Evolutionary conservation across 345 rosid species (phyloP), one percentile per base, ranked within the genome.

Genomic region (Geranium brycei): DNA sequence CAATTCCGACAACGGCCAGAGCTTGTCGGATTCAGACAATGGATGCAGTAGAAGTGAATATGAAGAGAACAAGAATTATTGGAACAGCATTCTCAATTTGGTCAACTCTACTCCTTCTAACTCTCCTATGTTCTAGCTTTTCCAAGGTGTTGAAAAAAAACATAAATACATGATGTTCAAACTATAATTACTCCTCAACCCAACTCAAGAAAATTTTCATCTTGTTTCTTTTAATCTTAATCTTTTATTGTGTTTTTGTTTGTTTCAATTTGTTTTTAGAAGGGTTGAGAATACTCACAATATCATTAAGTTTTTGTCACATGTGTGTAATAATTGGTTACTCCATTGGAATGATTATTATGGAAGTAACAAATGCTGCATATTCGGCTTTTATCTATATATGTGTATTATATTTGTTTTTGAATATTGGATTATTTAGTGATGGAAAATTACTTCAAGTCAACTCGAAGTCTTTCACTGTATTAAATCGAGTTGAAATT

Each of bases 1-100:
- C 41, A 86, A 88, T 65, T 77, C 87, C 5, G 38, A 66, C 3
- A 82, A 76, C 60, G 41, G 41, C 41, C 79, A 70, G 69, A 83
- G 72, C 38, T 60, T 84, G 40, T 72, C 87, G 0, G 82, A 80
- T 11, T 51, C 77, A 0, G 89, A 60, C 16, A 19, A 19, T 16
- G 65, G 73, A 15, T 60, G 71, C n/a, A 72, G 82, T n/a, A 72
- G 78, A 61, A 84, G 80, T 61, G 76, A 76, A 75, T 80, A 83
- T 31, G 90, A 84, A 65, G 98, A 92, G 66, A 92, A 87, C 75
- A 92, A 89, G 83, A 89, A 86, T 68, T 92, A 92, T 59, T 92
- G 98, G 98, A 87, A 86, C 65, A 89, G 85, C 67, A 92, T 92
- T 78, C 96, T 92, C 66, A 87, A 82, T 75, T 79, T 87, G 90